Base-by-base conservation (phyloP, 2,329 filamentous ascomycete genomes). In the Lizonia empirigonia region DNA sequence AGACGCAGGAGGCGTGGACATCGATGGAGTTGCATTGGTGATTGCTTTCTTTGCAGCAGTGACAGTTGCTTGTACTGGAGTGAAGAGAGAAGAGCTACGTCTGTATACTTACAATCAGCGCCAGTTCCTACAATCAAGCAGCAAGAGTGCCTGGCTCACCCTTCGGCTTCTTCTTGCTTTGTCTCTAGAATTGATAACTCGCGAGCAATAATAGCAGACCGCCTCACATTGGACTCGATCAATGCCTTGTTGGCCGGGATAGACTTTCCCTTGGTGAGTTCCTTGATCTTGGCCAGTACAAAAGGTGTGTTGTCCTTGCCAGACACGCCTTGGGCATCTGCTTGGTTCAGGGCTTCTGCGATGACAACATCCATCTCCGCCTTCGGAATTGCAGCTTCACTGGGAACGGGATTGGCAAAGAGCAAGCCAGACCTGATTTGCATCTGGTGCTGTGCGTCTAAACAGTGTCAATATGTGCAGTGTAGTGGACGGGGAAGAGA, bases 341-440 rank as follows among this genome's bases (percentile, higher is more conserved):
- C 69, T 58, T 75, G 66, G 23, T 62, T 55, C 18, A 78, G 64
- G 33, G 74, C 71, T 41, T 76, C 71, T 16, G 69, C 66, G 33
- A 79, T 74, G 19, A 77, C 62, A 1, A 67, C 26, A 30, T 75
- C 64, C 59, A 77, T 73, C 16, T 72, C 68, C 3, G 77, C 72
- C 50, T 86, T 85, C 1, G 88, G 83, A 39, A 97, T 87, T 13
- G 84, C 87, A 62, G 81, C 77, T 51, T 89, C 78, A 44, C 82
- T 77, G 0, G 91, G 89, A 27, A 96, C 89, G 0, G 92, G 93
- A 68, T 96, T 97, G 48, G 92, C 92, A 67, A 99, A 92, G 50
- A 92, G 78, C 46, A 97, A 76, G 7, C 93, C 94, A 1, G 90
- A 91, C 54, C 86, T 82, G 24, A 97, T 82, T 5, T 82, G 82